Evolutionary conservation across 2,329 filamentous ascomycete species (phyloP), one percentile per base, ranked within the genome.

Genomic region (Ceratocystis albifundus): DNA sequence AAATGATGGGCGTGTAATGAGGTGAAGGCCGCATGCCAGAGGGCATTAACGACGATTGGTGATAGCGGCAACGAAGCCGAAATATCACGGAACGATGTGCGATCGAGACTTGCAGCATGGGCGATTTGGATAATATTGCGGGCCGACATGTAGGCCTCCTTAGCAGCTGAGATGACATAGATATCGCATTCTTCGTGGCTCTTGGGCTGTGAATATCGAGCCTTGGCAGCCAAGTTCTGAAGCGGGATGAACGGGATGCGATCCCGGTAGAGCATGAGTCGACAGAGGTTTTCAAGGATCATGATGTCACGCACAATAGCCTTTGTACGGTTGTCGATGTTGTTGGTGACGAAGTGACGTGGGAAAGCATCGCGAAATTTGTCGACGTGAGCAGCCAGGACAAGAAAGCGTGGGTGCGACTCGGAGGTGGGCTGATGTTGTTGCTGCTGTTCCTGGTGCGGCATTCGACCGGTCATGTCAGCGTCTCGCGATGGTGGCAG

Each of bases 1-100:
- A 66, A 66, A 59, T 66, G 65, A 15, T 62, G 59, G 6, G 65
- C 65, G 48, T 62, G 59, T 3, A 66, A 30, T 15, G 57, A 20
- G 7, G 65, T 28, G 6, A 66, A 41, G 17, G 57, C 44, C 1
- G 65, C 65, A 15, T 66, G 55, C 65, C 65, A 66, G 5, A 32
- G 20, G 25, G 57, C 65, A 17, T 36, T 62, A 10, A 44, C 46
- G 4, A 62, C 30, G 15, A 62, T 41, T 3, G 65, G 65, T 4
- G 65, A 62, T n/a, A 62, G 44, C 30, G 44, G 45, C 6, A 44
- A 7, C 5, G 65, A 17, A 3, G 62, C n/a, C 3, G 53, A 57
- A 28, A 57, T 25, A 15, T 28, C 25, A 3, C 25, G 53, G 8
- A 57, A 28, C 10, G 22, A 15, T 15, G 53, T 7, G 53, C 53